These are phyloP conservation scores for Globisporangium cystogenes DNA, from an alignment of 352 stramenopile species.

Conservation along the genomic window DNA sequence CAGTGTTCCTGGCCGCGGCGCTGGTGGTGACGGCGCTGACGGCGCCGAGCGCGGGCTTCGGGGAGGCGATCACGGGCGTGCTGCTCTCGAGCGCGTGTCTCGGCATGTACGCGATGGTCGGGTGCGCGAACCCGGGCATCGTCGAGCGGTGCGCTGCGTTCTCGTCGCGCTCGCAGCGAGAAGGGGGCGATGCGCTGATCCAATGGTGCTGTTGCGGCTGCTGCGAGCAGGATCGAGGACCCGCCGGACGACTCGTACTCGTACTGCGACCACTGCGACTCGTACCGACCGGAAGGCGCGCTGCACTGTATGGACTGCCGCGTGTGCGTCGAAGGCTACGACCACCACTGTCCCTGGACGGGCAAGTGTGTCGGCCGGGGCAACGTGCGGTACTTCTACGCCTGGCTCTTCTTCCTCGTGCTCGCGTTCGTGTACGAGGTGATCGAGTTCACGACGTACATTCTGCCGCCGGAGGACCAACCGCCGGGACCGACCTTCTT, in stretches of 20 bases:
- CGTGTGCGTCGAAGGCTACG: constrained; percentile 84
- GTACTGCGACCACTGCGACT: constrained; percentile 77
- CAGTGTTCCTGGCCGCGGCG: constrained; percentile 36
- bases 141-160: constrained; percentile 41
- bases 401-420: constrained; percentile 81
- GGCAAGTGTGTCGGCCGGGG: constrained; percentile 85
- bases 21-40: constrained; percentile 47
- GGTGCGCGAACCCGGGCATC: constrained; percentile 69
- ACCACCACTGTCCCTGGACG: constrained; percentile 93
- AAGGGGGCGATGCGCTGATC: too few species aligned
- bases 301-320: constrained; percentile 86
- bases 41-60: constrained; percentile 24
- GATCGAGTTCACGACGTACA: constrained; percentile 85
- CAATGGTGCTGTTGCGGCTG: background rate
- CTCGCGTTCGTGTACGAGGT: constrained; percentile 85
- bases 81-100: constrained; percentile 53
- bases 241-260: constrained; percentile 55
- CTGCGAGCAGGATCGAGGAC: constrained; percentile 7
- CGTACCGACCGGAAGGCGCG: constrained; percentile 62
- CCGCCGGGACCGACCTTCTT: constrained; percentile 8
- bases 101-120: constrained; percentile 65
- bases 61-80: constrained; percentile 45
- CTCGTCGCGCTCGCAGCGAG: too few species aligned
- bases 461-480: constrained; percentile 59
- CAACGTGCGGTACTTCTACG: constrained; percentile 81